Evolutionary conservation across 169 alveolate genomes (phyloP).

Genomic region (Plasmodium gallinaceum): DNA sequence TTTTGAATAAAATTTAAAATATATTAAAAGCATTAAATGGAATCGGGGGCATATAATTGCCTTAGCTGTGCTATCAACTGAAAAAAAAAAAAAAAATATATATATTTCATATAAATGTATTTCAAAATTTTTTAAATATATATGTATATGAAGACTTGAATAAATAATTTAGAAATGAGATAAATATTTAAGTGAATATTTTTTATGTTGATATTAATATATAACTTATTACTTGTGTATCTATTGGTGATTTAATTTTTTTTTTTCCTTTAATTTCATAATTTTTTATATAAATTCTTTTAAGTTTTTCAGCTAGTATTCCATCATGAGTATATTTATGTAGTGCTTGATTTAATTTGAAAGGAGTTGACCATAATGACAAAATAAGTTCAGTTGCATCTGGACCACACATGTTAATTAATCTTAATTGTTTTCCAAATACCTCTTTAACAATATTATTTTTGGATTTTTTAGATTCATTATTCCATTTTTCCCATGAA

Average conservation of each 20-base stretch:
- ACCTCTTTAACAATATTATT: slow-evolving; percentile 85
- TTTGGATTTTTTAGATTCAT: slow-evolving; percentile 82
- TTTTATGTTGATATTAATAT: not conserved
- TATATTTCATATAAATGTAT: not conserved
- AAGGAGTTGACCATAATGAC: slow-evolving; percentile 89
- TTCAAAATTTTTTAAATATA: not conserved
- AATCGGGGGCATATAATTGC: slow-evolving; percentile 72
- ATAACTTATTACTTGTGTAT: slow-evolving; percentile 24
- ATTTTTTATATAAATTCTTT: slow-evolving; percentile 40
- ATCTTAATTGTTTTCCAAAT: slow-evolving; percentile 88
- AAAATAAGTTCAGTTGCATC: slow-evolving; percentile 86
- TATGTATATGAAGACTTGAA: not conserved
- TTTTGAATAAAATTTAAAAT: not conserved
- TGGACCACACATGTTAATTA: slow-evolving; percentile 86
- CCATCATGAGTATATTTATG: slow-evolving; percentile 70
- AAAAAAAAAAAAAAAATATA: slow-evolving; percentile 13
- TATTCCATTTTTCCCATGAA: slow-evolving; percentile 84
- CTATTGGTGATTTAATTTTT: slow-evolving; percentile 63
- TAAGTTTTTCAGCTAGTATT: slow-evolving; percentile 62
- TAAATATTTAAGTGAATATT: not conserved
- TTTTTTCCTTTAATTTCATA: slow-evolving; percentile 31
- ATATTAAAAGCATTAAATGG: slow-evolving; percentile 17
- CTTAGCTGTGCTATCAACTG: slow-evolving; percentile 74
- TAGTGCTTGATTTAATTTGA: slow-evolving; percentile 77
- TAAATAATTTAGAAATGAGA: too few relatives aligned